Evolutionary conservation across 495 filamentous ascomycete species (phyloP), one percentile per base, ranked within the genome.

Genomic region (Trichoderma virens): DNA sequence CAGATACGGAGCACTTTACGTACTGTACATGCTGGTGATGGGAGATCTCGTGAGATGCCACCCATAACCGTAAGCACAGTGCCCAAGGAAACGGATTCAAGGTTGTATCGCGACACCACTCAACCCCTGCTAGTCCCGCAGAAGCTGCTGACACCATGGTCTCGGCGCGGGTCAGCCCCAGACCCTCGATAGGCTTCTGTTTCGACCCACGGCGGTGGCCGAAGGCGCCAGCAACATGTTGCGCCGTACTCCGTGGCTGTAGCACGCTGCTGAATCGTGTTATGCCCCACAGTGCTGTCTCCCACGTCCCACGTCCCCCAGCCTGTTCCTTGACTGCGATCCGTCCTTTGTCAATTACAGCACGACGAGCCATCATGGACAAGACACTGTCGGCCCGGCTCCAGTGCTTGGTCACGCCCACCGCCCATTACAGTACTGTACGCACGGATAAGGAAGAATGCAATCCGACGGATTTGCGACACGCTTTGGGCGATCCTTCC

Each of bases 151-250:
- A 56, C 51, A 30, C 51, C 25, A 56, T 7, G 25, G 51, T 56
- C 51, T 56, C 51, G 51, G 51, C 51, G 51, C 51, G 51, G 51
- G 51, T 56, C 27, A 56, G 51, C 51, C 51, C 51, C 51, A 56
- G 51, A 56, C 51, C 51, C 51, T 56, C 51, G 25, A 56, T 56
- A 27, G 51, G 51, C 51, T 6, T 56, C 51, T 28, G 25, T 27
- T 30, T 56, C 51, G 51, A 56, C 51, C 51, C 51, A 56, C 51
- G 51, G 51, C 51, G 51, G 25, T 56, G 51, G 51, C 51, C 51
- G 51, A 56, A 56, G 51, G 51, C 51, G 51, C 51, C 51, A 56
- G 51, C 23, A 30, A n/a, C 25, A 56, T 30, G 51, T 56, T 56
- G 27, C 51, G 51, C 51, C 51, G 51, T 56, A 30, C 51, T 56